A percentile compares a stretch with the other conserved stretches of the same genome.
These are phyloP conservation scores for Linnemannia hyalina DNA, from an alignment of 192 early-diverging fungal species.

Conservation along the genomic window DNA sequence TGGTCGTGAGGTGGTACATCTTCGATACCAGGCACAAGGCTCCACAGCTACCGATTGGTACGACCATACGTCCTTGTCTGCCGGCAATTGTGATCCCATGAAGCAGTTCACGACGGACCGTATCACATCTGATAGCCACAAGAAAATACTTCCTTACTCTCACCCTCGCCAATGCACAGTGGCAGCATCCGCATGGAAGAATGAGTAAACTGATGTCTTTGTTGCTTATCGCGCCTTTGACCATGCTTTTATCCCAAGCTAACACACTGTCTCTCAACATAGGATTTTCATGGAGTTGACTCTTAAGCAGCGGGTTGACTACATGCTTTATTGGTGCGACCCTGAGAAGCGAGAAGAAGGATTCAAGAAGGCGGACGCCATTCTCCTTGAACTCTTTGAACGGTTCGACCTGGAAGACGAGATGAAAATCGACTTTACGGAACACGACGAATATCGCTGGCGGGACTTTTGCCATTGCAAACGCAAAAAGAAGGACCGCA, in stretches of 20 bases:
- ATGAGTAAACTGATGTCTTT: neutral
- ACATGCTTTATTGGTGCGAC: conserved; percentile 35
- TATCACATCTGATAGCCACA: conserved; percentile 1
- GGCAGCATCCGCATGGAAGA: conserved; percentile 25
- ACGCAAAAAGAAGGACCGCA: neutral
- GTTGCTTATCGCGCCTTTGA: no score
- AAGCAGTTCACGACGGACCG: conserved; percentile 5
- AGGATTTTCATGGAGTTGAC: conserved; percentile 12
- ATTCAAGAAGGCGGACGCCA: conserved; percentile 19
- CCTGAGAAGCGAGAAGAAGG: conserved; percentile 21
- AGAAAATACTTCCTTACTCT: conserved; percentile 16
- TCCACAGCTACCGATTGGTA: conserved; percentile 22
- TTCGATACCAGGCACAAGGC: conserved; percentile 17
- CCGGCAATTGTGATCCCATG: conserved; percentile 10
- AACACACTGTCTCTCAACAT: no score
- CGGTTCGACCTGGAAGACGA: neutral
- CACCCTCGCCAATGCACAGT: conserved; percentile 25
- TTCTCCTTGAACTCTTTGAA: conserved; percentile 18
- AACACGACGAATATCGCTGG: neutral
- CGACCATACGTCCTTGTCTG: no score
- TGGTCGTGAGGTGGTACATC: conserved; percentile 12
- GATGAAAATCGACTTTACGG: conserved; percentile 1
- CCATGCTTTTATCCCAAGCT: no score
- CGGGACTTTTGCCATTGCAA: neutral
- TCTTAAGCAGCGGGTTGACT: conserved; percentile 15